Evolutionary conservation across 2,329 filamentous ascomycete genomes (phyloP).

Genomic region (Macrophomina pseudophaseolina): DNA sequence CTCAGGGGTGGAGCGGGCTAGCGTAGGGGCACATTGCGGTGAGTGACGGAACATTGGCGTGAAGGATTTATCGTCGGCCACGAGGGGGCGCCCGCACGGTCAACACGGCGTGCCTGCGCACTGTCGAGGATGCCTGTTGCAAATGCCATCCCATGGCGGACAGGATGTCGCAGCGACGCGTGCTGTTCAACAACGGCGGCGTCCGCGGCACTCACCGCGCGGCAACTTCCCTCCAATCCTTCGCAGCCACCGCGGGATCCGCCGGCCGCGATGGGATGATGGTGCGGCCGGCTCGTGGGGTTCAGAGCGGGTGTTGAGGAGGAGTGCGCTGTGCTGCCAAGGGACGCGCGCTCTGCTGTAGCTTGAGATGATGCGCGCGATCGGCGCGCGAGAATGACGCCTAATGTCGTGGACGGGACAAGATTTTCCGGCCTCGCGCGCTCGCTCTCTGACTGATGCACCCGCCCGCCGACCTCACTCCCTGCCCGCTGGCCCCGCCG

Average conservation of each 20-base stretch:
- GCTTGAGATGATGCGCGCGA: neutral
- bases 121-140: neutral
- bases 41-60: constrained; percentile 10
- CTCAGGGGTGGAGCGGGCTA: constrained; percentile 13
- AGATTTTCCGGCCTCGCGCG: constrained; percentile 2
- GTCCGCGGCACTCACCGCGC: constrained; percentile 17
- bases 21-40: neutral
- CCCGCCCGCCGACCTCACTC: neutral
- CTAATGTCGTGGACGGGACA: constrained; percentile 5
- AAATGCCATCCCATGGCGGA: neutral
- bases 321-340: neutral
- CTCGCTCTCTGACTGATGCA: neutral
- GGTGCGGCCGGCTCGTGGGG: neutral
- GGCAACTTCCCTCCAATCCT: neutral
- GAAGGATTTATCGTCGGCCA: constrained; percentile 6
- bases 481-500: constrained; percentile 1
- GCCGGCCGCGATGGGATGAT: neutral
- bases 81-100: constrained; percentile 19
- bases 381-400: constrained; percentile 9
- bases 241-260: constrained; percentile 4
- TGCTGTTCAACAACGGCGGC: constrained; percentile 8
- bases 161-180: constrained; percentile 9
- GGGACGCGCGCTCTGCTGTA: neutral
- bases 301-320: neutral
- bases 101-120: neutral